These are phyloP conservation scores for Patellifolia procumbens DNA, from an alignment of 179 eudicot species.

Conservation along the genomic window DNA sequence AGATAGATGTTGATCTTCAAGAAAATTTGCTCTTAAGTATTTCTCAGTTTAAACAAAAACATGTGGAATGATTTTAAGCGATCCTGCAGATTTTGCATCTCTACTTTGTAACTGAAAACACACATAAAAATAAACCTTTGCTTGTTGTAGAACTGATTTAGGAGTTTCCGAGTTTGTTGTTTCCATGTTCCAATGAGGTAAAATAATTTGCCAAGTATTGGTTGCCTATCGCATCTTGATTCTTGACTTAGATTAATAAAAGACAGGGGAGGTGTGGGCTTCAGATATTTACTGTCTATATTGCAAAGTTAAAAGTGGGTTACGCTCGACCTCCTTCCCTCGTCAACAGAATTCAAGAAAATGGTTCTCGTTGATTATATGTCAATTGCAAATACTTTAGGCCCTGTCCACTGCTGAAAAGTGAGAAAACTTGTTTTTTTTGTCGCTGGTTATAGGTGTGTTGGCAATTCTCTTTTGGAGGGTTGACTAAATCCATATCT, in stretches of 20 bases:
- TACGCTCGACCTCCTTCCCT: background rate
- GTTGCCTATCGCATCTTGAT: background rate
- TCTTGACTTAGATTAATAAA: background rate
- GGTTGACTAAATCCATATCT: background rate
- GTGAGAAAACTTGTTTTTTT: background rate
- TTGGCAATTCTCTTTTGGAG: background rate
- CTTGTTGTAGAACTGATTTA: no score
- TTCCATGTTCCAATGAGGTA: background rate
- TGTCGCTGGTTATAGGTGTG: background rate
- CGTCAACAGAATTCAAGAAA: background rate
- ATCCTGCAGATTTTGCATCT: background rate
- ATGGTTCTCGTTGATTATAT: background rate
- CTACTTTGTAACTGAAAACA: no score
- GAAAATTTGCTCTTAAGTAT: no score
- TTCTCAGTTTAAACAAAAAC: no score
- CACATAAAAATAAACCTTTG: no score
- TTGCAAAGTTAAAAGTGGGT: background rate
- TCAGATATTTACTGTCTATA: background rate
- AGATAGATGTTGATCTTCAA: background rate
- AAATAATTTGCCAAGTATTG: background rate
- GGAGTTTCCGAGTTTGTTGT: background rate
- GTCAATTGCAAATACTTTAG: background rate
- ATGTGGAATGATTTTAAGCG: no score
- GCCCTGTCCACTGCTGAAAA: background rate
- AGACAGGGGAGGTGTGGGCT: background rate